These are phyloP conservation scores for Hypomontagnella submonticulosa DNA, from an alignment of 495 filamentous ascomycete species.

Conservation along the genomic window DNA sequence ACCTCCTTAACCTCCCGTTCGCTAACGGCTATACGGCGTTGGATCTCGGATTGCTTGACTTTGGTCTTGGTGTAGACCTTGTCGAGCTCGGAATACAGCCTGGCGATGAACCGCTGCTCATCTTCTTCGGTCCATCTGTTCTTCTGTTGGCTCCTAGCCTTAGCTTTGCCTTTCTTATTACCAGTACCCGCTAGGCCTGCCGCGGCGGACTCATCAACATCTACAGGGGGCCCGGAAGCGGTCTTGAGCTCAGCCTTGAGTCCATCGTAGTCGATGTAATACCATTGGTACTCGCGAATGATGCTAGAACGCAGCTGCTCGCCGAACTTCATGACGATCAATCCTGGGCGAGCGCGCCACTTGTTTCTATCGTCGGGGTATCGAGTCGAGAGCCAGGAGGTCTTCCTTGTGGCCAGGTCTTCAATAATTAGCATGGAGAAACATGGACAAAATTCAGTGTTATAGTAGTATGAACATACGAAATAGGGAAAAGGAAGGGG, in stretches of 20 bases:
- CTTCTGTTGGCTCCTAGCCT: constrained; percentile 58
- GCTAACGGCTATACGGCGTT: constrained; percentile 82
- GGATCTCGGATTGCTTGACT: constrained; percentile 93
- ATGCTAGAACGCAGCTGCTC: constrained; percentile 92
- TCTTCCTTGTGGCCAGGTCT: constrained; percentile 56
- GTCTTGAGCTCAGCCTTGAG: constrained; percentile 89
- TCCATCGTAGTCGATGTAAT: constrained; percentile 97
- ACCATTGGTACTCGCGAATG: constrained; percentile 93
- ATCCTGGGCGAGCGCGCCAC: constrained; percentile 51
- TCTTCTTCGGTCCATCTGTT: constrained; percentile 91
- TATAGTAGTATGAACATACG: constrained; percentile 18
- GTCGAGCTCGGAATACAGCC: constrained; percentile 91
- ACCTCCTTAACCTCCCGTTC: constrained; percentile 92
- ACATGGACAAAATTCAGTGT: constrained; percentile 7
- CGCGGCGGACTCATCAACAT: constrained; percentile 10
- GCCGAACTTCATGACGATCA: constrained; percentile 83
- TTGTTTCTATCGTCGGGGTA: constrained; percentile 29
- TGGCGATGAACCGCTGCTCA: constrained; percentile 85
- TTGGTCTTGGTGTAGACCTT: constrained; percentile 97
- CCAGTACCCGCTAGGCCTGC: constrained; percentile 18
- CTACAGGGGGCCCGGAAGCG: constrained; percentile 64
- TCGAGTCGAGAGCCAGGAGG: constrained; percentile 47
- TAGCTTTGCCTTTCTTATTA: constrained; percentile 57
- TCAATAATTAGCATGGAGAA: constrained; percentile 60
- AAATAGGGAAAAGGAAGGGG: constrained; percentile 18